Evolutionary conservation across 1,284 basidiomycete species (phyloP).

Genomic region (Ustilago loliicola): DNA sequence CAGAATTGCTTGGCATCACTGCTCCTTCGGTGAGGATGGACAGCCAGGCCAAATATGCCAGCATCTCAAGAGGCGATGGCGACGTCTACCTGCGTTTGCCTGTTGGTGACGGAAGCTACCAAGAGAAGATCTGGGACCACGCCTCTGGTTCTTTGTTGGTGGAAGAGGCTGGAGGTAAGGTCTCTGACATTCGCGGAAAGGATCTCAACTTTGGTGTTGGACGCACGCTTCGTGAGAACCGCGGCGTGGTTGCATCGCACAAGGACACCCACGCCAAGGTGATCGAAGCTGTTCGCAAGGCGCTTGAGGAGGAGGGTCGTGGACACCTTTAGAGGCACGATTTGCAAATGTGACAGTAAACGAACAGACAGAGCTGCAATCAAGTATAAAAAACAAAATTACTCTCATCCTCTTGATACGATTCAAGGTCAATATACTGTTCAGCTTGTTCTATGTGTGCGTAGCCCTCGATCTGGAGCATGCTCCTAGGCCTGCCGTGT

Average conservation of each 20-base stretch:
- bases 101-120: slow-evolving; percentile 80
- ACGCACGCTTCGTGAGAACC: slow-evolving; percentile 86
- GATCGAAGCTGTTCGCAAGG: slow-evolving; percentile 81
- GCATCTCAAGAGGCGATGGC: slow-evolving; percentile 87
- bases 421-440: no score
- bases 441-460: no score
- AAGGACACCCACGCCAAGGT: slow-evolving; percentile 79
- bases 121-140: slow-evolving; percentile 97
- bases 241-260: slow-evolving; percentile 84
- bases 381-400: no score
- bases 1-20: slow-evolving; percentile 79
- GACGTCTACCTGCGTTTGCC: slow-evolving; percentile 92
- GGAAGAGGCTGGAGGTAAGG: slow-evolving; percentile 87
- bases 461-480: no score
- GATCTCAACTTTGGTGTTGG: slow-evolving; percentile 89
- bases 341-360: background rate
- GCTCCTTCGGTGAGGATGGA: slow-evolving; percentile 88
- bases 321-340: slow-evolving; percentile 50
- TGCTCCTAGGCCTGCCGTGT: no score
- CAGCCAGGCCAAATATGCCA: slow-evolving; percentile 95
- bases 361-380: background rate
- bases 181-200: slow-evolving; percentile 85
- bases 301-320: slow-evolving; percentile 74
- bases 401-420: no score
- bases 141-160: slow-evolving; percentile 88